Evolutionary conservation across 2,329 filamentous ascomycete species (phyloP).

Genomic region (Trichophyton verrucosum): DNA sequence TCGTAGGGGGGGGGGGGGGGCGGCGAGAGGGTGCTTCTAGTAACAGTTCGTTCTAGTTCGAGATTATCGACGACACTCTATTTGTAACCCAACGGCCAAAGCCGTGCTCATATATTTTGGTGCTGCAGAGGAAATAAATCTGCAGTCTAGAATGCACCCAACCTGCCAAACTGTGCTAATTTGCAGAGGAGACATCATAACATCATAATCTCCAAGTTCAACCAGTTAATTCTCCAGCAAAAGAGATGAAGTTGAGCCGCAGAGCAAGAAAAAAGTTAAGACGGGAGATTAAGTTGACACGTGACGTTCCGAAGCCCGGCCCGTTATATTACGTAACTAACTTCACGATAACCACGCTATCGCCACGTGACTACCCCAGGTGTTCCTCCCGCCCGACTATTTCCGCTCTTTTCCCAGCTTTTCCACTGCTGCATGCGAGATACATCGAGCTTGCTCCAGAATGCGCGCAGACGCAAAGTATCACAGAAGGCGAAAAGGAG

Average conservation of each 20-base stretch:
- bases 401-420: neutral
- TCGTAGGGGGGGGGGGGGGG: no score
- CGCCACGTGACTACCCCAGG: neutral
- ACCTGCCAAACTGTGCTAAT: neutral
- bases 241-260: no score
- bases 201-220: constrained; percentile 6
- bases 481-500: neutral
- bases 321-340: no score
- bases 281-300: no score
- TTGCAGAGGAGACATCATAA: neutral
- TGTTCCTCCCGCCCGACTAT: neutral
- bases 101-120: neutral
- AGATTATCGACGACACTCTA: neutral
- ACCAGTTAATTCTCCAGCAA: neutral
- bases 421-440: neutral
- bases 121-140: neutral
- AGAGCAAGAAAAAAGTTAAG: no score
- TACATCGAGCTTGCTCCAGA: neutral
- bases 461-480: neutral
- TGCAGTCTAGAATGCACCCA: neutral
- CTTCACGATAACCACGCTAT: neutral
- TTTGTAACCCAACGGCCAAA: neutral
- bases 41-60: neutral
- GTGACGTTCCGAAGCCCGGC: no score
- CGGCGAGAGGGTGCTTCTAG: neutral